These are phyloP conservation scores for Pestalotiopsis sp. DNA, from an alignment of 2,329 filamentous ascomycete species.

Conservation along the genomic window DNA sequence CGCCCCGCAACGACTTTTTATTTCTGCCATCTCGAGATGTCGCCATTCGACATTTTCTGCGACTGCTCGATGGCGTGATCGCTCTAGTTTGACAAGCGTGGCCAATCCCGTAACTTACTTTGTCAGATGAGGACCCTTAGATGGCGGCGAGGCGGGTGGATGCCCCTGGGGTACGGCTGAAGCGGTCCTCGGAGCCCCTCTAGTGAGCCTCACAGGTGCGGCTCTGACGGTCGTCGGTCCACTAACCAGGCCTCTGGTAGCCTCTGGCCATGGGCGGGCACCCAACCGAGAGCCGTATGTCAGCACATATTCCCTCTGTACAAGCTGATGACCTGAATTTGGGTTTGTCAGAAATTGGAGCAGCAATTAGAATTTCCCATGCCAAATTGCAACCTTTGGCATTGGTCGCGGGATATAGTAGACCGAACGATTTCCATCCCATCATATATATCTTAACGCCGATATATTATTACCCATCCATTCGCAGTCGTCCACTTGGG, in stretches of 20 bases:
- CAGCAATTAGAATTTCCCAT: background rate
- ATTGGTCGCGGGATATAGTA: background rate
- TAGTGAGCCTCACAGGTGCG: slow-evolving; percentile 10
- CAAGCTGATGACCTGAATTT: background rate
- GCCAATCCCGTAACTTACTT: slow-evolving; percentile 9
- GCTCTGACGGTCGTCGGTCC: slow-evolving; percentile 12
- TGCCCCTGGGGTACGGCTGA: slow-evolving; percentile 4
- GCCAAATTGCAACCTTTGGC: background rate
- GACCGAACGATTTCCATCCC: background rate
- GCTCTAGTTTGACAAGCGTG: slow-evolving; percentile 8
- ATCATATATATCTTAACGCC: background rate
- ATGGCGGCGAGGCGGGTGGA: slow-evolving; percentile 1
- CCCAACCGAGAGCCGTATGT: slow-evolving; percentile 8
- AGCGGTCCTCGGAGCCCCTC: slow-evolving; percentile 11
- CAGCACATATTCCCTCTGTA: background rate
- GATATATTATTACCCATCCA: background rate
- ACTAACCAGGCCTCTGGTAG: slow-evolving; percentile 1
- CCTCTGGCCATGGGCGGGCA: background rate
- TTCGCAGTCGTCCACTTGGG: background rate
- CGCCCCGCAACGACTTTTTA: slow-evolving; percentile 13
- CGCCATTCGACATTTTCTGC: slow-evolving; percentile 15
- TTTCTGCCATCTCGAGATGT: slow-evolving; percentile 10
- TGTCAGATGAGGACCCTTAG: slow-evolving; percentile 14
- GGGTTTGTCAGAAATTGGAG: background rate
- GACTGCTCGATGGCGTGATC: slow-evolving; percentile 17